Evolutionary conservation across 305 asterid genomes (phyloP), one percentile per base, ranked within the genome.

Genomic region (Fraxinus greggii): DNA sequence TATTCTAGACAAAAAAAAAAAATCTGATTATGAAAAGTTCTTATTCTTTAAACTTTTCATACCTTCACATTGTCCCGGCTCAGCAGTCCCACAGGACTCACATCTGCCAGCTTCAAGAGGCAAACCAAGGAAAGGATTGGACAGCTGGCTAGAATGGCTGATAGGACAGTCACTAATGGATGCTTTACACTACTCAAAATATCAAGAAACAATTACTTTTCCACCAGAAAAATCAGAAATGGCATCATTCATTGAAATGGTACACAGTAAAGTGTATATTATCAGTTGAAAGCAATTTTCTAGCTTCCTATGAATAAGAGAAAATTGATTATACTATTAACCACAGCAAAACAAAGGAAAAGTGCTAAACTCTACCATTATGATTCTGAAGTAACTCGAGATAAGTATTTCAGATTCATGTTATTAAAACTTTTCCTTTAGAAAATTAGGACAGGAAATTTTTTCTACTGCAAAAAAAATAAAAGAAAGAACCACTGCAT

Each of bases 1-100:
- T 76, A 75, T 9, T 26, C 1, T 7, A 19, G 28, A 59, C 21
- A 7, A 67, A 12, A 67, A 38, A 38, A 38, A 8, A 31, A 31
- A 36, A 1, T 65, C 73, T 19, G 5, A 21, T 78, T 17, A 76
- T 70, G 38, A 45, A 76, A 76, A 13, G 61, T 70, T 56, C 63
- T 45, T 75, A 32, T 80, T 72, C 38, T 77, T 76, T 65, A 75
- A 63, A 78, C 81, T 67, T 42, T 24, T 33, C 88, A 83, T 88
- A 94, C 99, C 99, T 96, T 96, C 99, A 81, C 99, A 96, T 83
- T 92, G 94, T 78, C 99, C 99, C 35, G 97, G 92, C 89, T 96
- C 99, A 72, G 93, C 94, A 72, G 97, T 88, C 59, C 98, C 98
- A 23, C 99, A 96, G 67, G 98, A 92, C 88, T 94, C 98, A 75